phyloP scores from a whole-genome alignment of 2,329 filamentous ascomycete genomes.

The Cladorrhinum sp. region DNA sequence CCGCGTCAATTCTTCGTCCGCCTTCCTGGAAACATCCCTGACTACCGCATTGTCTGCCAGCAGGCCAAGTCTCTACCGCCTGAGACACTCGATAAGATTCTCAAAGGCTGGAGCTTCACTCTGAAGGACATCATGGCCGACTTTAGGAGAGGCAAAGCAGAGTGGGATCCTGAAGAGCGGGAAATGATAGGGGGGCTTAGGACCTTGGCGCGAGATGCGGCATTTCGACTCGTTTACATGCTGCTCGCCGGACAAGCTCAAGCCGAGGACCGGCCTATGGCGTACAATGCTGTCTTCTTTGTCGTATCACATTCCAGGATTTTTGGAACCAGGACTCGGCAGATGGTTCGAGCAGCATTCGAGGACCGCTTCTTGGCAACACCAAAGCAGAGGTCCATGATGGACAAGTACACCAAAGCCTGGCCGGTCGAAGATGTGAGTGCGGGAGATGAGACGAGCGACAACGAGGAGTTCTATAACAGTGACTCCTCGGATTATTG shows the following conservation, averaged over 20 bases:
- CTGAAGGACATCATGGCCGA: constrained; percentile 8
- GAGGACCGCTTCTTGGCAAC: constrained; percentile 11
- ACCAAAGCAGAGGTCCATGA: constrained; percentile 4
- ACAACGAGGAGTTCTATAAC: neutral
- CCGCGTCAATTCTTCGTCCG: neutral
- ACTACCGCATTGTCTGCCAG: neutral
- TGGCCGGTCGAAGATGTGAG: neutral
- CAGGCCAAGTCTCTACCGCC: neutral
- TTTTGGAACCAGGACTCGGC: constrained; percentile 10
- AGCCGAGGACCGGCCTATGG: neutral
- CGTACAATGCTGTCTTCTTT: constrained; percentile 14
- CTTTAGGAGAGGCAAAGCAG: constrained; percentile 3
- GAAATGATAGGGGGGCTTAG: constrained; percentile 1
- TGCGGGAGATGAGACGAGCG: neutral
- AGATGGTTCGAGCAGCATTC: constrained; percentile 16
- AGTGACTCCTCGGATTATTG: neutral
- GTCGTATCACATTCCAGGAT: constrained; percentile 14
- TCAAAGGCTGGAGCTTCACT: neutral
- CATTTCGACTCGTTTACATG: constrained; percentile 13
- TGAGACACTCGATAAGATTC: neutral
- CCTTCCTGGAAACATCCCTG: neutral
- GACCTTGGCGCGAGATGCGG: constrained; percentile 8
- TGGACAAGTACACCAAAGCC: constrained; percentile 11
- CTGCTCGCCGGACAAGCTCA: constrained; percentile 6
- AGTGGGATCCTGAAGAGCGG: constrained; percentile 11